phyloP scores from a whole-genome alignment of 2,329 filamentous ascomycete genomes.

The Nothopassalora personata region DNA sequence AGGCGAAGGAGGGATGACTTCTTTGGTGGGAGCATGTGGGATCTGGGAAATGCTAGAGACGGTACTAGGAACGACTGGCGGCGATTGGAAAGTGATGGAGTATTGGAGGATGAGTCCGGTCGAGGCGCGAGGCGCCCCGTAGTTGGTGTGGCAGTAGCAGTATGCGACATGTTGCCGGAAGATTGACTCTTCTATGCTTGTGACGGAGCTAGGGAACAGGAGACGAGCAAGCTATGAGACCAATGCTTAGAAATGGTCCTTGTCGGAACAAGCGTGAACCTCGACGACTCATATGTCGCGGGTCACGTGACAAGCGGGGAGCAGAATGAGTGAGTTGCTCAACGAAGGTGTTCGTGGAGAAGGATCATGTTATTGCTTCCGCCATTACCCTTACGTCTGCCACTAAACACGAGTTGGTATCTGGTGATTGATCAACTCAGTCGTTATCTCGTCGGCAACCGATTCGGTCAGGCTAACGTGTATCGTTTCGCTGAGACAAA shows the following conservation, averaged over 20 bases:
- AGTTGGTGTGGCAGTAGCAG: not conserved
- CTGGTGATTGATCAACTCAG: not conserved
- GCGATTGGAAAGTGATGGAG: not conserved
- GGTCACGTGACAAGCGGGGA: not conserved
- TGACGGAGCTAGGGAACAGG: too few relatives aligned
- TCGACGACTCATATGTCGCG: not conserved
- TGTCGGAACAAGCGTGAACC: not conserved
- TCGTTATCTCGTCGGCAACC: slow-evolving; percentile 2
- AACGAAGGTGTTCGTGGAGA: not conserved
- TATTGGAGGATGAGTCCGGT: not conserved
- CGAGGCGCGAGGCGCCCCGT: not conserved
- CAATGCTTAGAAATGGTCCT: not conserved
- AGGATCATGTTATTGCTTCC: not conserved
- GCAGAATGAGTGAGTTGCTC: not conserved
- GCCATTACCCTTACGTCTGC: too few relatives aligned
- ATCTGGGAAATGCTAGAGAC: not conserved
- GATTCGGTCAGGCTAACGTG: not conserved
- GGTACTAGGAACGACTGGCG: not conserved
- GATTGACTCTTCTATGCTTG: too few relatives aligned
- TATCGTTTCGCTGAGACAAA: not conserved
- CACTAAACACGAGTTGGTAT: too few relatives aligned
- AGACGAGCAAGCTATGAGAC: too few relatives aligned
- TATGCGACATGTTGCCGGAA: not conserved
- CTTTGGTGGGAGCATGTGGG: not conserved
- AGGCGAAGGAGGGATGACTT: slow-evolving; percentile 9